Evolutionary conservation across 306 rosid genomes (phyloP), one percentile per base, ranked within the genome.

Genomic region (Pueraria montana): DNA sequence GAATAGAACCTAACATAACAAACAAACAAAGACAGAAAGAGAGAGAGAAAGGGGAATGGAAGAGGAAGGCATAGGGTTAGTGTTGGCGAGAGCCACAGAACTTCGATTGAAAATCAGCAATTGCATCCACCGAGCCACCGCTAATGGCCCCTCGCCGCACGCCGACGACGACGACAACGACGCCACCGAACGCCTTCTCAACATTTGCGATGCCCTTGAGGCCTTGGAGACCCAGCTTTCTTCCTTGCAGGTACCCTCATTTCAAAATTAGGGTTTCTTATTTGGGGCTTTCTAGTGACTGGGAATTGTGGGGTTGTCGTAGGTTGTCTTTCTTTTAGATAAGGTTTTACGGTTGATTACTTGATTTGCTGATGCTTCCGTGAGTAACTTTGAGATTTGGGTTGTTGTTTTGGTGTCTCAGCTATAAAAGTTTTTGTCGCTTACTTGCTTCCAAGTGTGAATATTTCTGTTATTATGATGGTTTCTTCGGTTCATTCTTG

Each of bases 141-240:
- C 58, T 73, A 76, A 87, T 49, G 91, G 83, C 59, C 72, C 77
- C 21, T 27, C 65, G 0, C 61, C 84, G 13, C 81, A 53, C 26
- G 87, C 67, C 36, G 90, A 86, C 2, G 91, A 88, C 2, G 89
- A 86, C 2, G 90, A 87, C 2, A 86, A 89, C 2, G 91, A 84
- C 1, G 86, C 87, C 3, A 88, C 90, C 3, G 91, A 86, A 16
- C 88, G 87, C 42, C 94, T 96, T 23, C 86, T 90, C 80, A 96
- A 85, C 82, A 90, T 96, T 43, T 92, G 92, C 72, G 93, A 94
- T 77, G 97, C 99, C 30, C 89, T 96, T 30, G 95, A 92, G 71
- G 89, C 98, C 69, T 92, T 96, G 85, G 98, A 96, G 88, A 88
- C 83, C 76, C 98, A 96, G 85, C 93, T 96, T 81, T 87, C 97